Base-by-base conservation (phyloP, 768 basidiomycete genomes). In the Kondoa malvinella region DNA sequence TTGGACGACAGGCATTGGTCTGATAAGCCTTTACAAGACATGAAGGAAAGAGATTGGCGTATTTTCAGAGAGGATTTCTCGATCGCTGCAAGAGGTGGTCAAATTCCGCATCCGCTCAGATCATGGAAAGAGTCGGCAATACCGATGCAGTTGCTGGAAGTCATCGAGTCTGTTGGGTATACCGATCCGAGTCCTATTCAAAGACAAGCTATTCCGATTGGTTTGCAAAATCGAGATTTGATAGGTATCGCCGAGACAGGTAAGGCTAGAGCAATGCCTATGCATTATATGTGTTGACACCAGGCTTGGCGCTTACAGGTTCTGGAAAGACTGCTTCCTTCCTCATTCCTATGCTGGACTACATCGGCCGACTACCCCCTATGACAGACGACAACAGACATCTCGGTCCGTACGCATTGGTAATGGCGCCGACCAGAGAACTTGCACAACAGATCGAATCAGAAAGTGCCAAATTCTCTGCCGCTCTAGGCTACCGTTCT, bases 231-330 rank as follows among this genome's bases (percentile, higher is more conserved):
- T 74, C 83, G 95, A 64, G 95, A 99, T 77, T 85, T 97, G 71
- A 96, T 99, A 75, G 95, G 95, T 72, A 92, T 99, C 69, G 95
- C 95, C 68, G 94, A 99, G 78, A 99, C 95, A 58, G 94, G 92
- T 89, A 68, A n/a, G n/a, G n/a, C n/a, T n/a, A n/a, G n/a, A 65
- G 82, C 77, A 21, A 3, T 50, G 26, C 59, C 60, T 64, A 40
- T 16, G 32, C 32, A 25, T 33, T 1, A 16, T 27, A 65, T 17
- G 26, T 25, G 12, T 16, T 4, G 56, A 31, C 21, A 29, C 1
- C 50, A 26, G 32, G 67, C 61, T 59, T 25, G 30, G 8, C 25
- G 15, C 81, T 96, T 63, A 97, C 94, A 17, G 95, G 94, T 69
- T 95, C 92, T 2, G 95, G 95, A 69, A 99, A 99, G 80, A 99